These are phyloP conservation scores for Paxillus rubicundulus DNA, from an alignment of 768 basidiomycete species.

Conservation along the genomic window DNA sequence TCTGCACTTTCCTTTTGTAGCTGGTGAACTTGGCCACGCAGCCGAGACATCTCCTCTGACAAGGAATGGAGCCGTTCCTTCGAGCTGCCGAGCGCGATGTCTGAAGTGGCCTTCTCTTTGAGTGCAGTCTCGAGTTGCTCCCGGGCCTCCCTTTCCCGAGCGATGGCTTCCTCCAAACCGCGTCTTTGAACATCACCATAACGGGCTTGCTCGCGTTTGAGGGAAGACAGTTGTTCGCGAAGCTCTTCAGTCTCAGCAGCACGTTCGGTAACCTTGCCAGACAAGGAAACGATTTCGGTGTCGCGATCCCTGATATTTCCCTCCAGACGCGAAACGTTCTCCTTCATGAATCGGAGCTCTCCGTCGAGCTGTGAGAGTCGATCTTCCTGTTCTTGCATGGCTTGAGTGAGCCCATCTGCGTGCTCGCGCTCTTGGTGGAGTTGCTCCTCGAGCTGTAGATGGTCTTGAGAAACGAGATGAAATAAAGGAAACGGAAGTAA, in stretches of 20 bases:
- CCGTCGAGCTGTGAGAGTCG: slow-evolving; percentile 50
- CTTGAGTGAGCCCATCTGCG: slow-evolving; percentile 43
- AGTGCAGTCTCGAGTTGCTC: slow-evolving; percentile 48
- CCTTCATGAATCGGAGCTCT: slow-evolving; percentile 54
- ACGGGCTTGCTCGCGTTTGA: slow-evolving; percentile 55
- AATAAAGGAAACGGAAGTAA: slow-evolving; percentile 10
- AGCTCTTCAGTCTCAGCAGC: slow-evolving; percentile 54
- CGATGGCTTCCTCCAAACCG: slow-evolving; percentile 20
- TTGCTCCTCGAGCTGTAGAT: slow-evolving; percentile 43
- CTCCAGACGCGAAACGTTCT: slow-evolving; percentile 55
- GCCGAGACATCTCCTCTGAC: slow-evolving; percentile 56
- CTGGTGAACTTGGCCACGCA: slow-evolving; percentile 62
- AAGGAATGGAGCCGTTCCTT: slow-evolving; percentile 50
- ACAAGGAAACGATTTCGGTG: slow-evolving; percentile 49
- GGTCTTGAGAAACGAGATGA: not conserved
- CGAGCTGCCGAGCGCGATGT: slow-evolving; percentile 47
- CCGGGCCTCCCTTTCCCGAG: slow-evolving; percentile 8
- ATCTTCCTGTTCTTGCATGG: slow-evolving; percentile 53
- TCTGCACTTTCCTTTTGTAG: slow-evolving; percentile 81
- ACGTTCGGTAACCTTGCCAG: slow-evolving; percentile 43
- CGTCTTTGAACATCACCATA: slow-evolving; percentile 47
- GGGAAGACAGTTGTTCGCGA: slow-evolving; percentile 51
- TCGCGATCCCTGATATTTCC: slow-evolving; percentile 57
- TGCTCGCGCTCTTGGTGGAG: slow-evolving; percentile 54
- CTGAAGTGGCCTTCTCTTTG: slow-evolving; percentile 53